A percentile compares a stretch with the other conserved stretches of the same genome.
Evolutionary conservation across 805 yeast genomes (phyloP).

Genomic region (Metschnikowia lachancei): DNA sequence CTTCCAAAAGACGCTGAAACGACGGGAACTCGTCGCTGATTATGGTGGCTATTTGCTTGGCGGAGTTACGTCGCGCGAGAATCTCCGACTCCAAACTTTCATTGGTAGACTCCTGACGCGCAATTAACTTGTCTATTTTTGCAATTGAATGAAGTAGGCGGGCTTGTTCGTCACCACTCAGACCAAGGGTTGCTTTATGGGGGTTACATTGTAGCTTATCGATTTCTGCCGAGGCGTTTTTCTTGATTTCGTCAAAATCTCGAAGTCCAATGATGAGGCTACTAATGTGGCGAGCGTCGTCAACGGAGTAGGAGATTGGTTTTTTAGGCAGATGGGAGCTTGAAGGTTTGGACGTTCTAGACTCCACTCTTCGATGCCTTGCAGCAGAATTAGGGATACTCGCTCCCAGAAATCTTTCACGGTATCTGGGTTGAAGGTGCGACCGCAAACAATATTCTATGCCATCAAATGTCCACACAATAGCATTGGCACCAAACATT

Average conservation of each 20-base stretch:
- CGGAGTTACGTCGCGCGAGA: slow-evolving; percentile 22
- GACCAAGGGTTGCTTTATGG: background rate
- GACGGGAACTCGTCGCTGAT: slow-evolving; percentile 19
- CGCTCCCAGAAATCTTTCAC: no score
- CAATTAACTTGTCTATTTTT: slow-evolving; percentile 14
- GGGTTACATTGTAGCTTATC: slow-evolving; percentile 5
- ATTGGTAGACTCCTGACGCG: slow-evolving; percentile 24
- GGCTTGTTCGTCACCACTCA: background rate
- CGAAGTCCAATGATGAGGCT: slow-evolving; percentile 17
- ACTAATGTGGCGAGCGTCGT: slow-evolving; percentile 16
- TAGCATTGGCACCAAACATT: slow-evolving; percentile 9
- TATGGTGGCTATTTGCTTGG: slow-evolving; percentile 20
- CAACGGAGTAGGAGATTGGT: slow-evolving; percentile 14
- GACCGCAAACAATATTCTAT: slow-evolving; percentile 8
- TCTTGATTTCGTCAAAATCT: slow-evolving; percentile 30
- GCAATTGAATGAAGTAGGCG: background rate
- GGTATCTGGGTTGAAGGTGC: background rate
- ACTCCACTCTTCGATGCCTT: background rate
- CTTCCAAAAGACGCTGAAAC: slow-evolving; percentile 17
- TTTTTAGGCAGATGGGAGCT: no score
- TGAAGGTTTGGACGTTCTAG: no score
- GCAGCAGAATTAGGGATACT: background rate
- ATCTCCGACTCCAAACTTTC: slow-evolving; percentile 26
- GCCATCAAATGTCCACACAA: slow-evolving; percentile 15
- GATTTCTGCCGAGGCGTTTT: slow-evolving; percentile 23